Percentiles rank a stretch among this genome's conserved stretches.
Evolutionary conservation across 2,329 filamentous ascomycete genomes (phyloP).

Genomic region (Apiospora phragmitis): DNA sequence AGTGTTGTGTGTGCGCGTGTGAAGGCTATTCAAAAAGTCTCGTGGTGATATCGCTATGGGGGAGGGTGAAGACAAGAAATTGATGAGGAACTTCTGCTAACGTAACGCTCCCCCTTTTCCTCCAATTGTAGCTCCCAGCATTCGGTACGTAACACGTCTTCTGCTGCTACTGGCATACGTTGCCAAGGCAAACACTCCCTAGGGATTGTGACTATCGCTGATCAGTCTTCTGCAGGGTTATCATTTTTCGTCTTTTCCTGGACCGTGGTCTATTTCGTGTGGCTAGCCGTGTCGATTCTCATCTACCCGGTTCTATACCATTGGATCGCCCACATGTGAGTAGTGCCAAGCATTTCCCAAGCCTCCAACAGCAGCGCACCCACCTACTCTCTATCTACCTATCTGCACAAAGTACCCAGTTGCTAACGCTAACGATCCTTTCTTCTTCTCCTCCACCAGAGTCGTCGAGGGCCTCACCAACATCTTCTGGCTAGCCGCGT

Average conservation of each 20-base stretch:
- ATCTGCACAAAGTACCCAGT: neutral
- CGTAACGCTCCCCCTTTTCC: neutral
- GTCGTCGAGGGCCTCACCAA: constrained; percentile 1
- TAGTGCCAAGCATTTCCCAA: neutral
- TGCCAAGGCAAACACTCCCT: neutral
- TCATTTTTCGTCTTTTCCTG: constrained; percentile 7
- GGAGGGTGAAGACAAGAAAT: neutral
- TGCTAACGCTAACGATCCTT: neutral
- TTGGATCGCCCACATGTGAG: constrained; percentile 10
- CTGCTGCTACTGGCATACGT: neutral
- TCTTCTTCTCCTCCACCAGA: no score
- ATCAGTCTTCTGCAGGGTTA: neutral
- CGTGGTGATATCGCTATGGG: neutral
- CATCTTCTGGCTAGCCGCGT: constrained; percentile 3
- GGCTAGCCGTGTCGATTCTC: neutral
- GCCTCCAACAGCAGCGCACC: neutral
- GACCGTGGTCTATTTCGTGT: constrained; percentile 3
- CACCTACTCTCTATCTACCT: neutral
- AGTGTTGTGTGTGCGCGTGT: neutral
- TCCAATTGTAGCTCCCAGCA: neutral
- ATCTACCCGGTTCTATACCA: neutral
- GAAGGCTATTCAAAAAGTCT: neutral
- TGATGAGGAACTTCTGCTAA: neutral
- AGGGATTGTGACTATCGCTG: neutral
- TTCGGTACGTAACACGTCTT: neutral